Conservation (phyloP, 2,329 filamentous ascomycete genomes). For the Triangularia setosa region DNA sequence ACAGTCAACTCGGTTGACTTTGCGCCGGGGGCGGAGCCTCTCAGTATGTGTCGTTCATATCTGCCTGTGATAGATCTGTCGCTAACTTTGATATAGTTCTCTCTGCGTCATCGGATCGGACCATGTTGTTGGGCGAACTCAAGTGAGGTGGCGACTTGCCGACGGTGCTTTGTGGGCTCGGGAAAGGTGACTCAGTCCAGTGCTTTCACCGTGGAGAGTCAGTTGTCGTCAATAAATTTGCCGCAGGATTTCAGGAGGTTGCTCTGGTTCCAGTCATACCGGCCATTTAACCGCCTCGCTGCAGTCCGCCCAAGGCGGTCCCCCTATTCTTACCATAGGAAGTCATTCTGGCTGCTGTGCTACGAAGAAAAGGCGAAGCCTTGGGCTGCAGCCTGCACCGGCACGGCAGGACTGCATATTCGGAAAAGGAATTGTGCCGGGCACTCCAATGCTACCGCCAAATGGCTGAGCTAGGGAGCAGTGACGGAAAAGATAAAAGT, state of each 20-base stretch:
- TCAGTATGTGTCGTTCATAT: slow-evolving; percentile 60
- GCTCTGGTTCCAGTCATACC: background rate
- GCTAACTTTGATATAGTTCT: slow-evolving; percentile 62
- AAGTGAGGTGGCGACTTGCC: slow-evolving; percentile 45
- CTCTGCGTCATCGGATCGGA: slow-evolving; percentile 85
- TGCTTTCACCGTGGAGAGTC: too few relatives aligned
- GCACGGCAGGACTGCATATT: background rate
- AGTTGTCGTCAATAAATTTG: too few relatives aligned
- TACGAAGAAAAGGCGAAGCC: background rate
- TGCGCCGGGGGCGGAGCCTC: slow-evolving; percentile 76
- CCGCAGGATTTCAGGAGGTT: background rate
- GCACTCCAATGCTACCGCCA: background rate
- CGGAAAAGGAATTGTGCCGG: background rate
- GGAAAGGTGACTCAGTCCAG: too few relatives aligned
- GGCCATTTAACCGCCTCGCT: background rate
- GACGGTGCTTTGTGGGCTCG: background rate
- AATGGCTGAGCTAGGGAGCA: background rate
- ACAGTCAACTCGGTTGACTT: slow-evolving; percentile 95
- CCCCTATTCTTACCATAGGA: background rate
- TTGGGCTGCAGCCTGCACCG: background rate
- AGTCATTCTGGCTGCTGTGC: background rate
- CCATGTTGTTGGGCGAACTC: slow-evolving; percentile 77
- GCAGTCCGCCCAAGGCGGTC: background rate
- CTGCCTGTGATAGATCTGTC: background rate
- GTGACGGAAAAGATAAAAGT: background rate